A percentile compares a stretch with the other conserved stretches of the same genome.
Evolutionary conservation across 2,329 filamentous ascomycete species (phyloP).

Genomic region (Apiospora kogelbergensis): DNA sequence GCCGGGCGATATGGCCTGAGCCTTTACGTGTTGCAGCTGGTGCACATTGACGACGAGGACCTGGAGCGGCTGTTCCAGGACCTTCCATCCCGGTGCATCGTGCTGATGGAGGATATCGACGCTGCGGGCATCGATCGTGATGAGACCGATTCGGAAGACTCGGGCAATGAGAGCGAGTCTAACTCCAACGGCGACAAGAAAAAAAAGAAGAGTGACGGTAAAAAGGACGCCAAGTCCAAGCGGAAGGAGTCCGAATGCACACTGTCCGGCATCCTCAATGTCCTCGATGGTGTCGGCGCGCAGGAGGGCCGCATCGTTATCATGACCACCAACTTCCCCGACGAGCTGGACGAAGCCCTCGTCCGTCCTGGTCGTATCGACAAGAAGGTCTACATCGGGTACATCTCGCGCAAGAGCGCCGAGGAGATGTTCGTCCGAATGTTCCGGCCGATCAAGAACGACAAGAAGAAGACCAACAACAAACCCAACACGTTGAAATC

Average conservation of each 20-base stretch:
- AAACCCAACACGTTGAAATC: neutral
- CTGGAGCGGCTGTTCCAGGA: constrained; percentile 82
- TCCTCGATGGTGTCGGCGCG: constrained; percentile 49
- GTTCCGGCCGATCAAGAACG: neutral
- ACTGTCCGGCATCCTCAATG: constrained; percentile 58
- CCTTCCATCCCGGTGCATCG: constrained; percentile 73
- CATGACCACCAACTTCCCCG: constrained; percentile 30
- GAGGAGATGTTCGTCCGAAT: constrained; percentile 10
- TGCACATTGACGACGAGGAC: constrained; percentile 64
- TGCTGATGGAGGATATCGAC: constrained; percentile 85
- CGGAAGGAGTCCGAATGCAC: constrained; percentile 28
- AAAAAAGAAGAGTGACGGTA: neutral
- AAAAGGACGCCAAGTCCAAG: neutral
- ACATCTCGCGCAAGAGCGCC: constrained; percentile 8
- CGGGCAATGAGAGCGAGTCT: neutral
- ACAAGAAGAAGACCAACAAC: neutral
- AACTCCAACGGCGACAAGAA: neutral
- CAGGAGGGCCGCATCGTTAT: constrained; percentile 28
- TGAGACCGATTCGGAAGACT: neutral
- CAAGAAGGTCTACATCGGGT: constrained; percentile 11
- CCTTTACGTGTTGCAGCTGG: constrained; percentile 38
- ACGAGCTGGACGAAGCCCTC: constrained; percentile 26
- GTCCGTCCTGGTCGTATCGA: constrained; percentile 32
- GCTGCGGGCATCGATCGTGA: constrained; percentile 72
- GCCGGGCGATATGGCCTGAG: constrained; percentile 31